Evolutionary conservation across 2,329 filamentous ascomycete species (phyloP), one percentile per base, ranked within the genome.

Genomic region (Leptographium lundbergii): DNA sequence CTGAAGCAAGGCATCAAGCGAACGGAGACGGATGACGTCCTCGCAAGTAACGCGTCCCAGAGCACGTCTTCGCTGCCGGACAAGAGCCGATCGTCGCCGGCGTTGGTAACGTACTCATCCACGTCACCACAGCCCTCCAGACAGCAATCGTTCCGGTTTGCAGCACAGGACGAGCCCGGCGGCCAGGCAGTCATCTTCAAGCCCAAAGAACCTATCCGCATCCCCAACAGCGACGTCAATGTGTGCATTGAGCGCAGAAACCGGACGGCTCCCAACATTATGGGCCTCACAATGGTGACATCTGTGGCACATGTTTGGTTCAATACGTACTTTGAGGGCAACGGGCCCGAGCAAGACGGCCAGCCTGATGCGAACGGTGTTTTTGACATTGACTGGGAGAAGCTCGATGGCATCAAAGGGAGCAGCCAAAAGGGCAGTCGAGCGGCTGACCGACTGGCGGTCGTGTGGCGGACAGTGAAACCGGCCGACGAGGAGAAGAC

Each of bases 221-320:
- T 97, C 0, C 84, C 87, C 0, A 88, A 85, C 54, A 91, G 87
- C 69, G 94, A 97, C 68, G 80, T 97, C 65, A 96, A 95, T 69
- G 88, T 97, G 64, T 86, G 91, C 56, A 84, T 96, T 27, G 91
- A 97, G 73, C 82, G 90, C 9, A 84, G 91, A 42, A 95, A 91
- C 72, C 88, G 86, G 67, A 84, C 88, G 1, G 81, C 82, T 5
- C 88, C 88, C 66, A 82, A 81, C 11, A 86, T 94, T 11, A 24
- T 57, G 71, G 87, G 90, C 1, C 81, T 89, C 65, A 91, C 89
- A 0, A 89, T 97, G 85, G 90, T 96, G 4, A 96, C 92, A 0
- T 86, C 91, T 0, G 86, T 97, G 11, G 91, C 91, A 0, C 92
- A 97, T 67, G 89, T 96, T 19, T 99, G 94, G 94, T 96, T 96